Percentiles rank a stretch among this genome's conserved stretches.
Evolutionary conservation across 768 basidiomycete species (phyloP).

Genomic region (Dacryopinax spathularia): DNA sequence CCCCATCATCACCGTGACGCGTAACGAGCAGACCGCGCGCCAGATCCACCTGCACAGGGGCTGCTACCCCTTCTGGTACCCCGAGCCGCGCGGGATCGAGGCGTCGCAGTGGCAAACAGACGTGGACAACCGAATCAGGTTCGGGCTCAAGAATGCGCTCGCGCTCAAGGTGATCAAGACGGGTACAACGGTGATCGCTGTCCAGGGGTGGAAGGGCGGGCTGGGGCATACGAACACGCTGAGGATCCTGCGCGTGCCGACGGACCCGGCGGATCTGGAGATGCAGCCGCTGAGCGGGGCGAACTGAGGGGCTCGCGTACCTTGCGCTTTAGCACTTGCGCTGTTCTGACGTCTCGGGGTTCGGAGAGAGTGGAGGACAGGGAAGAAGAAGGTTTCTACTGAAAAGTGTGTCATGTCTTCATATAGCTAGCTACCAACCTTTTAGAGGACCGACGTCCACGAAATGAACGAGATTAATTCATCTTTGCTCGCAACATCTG

Average conservation of each 20-base stretch:
- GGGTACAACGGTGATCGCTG: slow-evolving; percentile 79
- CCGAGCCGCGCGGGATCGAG: slow-evolving; percentile 79
- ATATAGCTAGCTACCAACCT: background rate
- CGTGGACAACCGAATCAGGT: slow-evolving; percentile 31
- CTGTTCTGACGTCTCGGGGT: too few species aligned
- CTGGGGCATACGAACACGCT: slow-evolving; percentile 90
- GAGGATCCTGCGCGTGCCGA: slow-evolving; percentile 70
- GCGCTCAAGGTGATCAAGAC: slow-evolving; percentile 74
- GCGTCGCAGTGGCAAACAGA: slow-evolving; percentile 94
- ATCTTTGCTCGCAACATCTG: background rate
- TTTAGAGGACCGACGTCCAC: background rate
- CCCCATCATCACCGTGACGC: slow-evolving; percentile 94
- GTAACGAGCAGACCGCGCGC: slow-evolving; percentile 87
- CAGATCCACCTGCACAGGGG: slow-evolving; percentile 95
- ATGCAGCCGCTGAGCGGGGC: slow-evolving; percentile 41
- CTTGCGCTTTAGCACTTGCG: background rate
- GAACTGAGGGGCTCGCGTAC: background rate
- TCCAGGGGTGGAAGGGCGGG: slow-evolving; percentile 99
- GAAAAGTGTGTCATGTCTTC: background rate
- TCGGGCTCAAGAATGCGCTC: slow-evolving; percentile 72
- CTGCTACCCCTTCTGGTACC: slow-evolving; percentile 94
- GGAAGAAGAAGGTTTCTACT: too few species aligned
- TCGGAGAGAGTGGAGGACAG: too few species aligned
- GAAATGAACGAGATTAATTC: background rate
- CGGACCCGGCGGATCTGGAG: slow-evolving; percentile 63